A percentile compares a stretch with the other conserved stretches of the same genome.
Conservation (phyloP, 176 grass and related monocot genomes). For the Tuctoria greenei region DNA sequence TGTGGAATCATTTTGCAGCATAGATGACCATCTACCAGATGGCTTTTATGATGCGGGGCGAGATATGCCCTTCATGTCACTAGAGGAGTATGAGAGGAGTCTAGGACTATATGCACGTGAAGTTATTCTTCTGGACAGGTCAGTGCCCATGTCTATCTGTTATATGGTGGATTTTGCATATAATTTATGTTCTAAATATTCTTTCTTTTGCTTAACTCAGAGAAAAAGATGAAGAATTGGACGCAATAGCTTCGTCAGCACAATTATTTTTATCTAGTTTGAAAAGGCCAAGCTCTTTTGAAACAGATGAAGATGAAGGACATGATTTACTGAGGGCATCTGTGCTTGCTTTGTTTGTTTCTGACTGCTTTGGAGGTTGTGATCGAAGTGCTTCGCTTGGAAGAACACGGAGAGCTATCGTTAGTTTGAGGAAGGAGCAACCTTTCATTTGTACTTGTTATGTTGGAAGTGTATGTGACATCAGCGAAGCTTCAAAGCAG, state of each 20-base stretch:
- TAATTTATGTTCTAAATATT: slow-evolving; percentile 35
- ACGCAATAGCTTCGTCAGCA: slow-evolving; percentile 82
- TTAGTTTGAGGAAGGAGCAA: slow-evolving; percentile 79
- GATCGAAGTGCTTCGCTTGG: slow-evolving; percentile 76
- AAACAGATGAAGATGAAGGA: slow-evolving; percentile 57
- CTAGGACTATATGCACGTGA: slow-evolving; percentile 69
- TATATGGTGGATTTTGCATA: slow-evolving; percentile 5
- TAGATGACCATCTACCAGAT: slow-evolving; percentile 85
- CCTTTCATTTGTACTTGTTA: slow-evolving; percentile 96
- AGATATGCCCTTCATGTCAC: slow-evolving; percentile 75
- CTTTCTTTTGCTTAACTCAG: slow-evolving; percentile 45
- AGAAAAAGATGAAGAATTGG: slow-evolving; percentile 92
- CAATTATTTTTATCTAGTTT: slow-evolving; percentile 80
- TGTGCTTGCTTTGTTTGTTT: slow-evolving; percentile 92
- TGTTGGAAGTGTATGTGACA: slow-evolving; percentile 42
- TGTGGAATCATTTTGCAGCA: slow-evolving; percentile 78
- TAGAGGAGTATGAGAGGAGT: slow-evolving; percentile 76
- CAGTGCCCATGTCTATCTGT: slow-evolving; percentile 26
- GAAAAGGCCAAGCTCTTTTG: slow-evolving; percentile 46
- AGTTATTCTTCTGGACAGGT: slow-evolving; percentile 99
- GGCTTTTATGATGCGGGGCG: slow-evolving; percentile 98
- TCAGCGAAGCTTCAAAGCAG: slow-evolving; percentile 38
- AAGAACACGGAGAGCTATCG: slow-evolving; percentile 63
- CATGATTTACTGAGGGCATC: slow-evolving; percentile 75
- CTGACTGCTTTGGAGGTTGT: slow-evolving; percentile 95